These are phyloP conservation scores for Bryoglossum gracile DNA, from an alignment of 495 filamentous ascomycete genomes.

Conservation along the genomic window DNA sequence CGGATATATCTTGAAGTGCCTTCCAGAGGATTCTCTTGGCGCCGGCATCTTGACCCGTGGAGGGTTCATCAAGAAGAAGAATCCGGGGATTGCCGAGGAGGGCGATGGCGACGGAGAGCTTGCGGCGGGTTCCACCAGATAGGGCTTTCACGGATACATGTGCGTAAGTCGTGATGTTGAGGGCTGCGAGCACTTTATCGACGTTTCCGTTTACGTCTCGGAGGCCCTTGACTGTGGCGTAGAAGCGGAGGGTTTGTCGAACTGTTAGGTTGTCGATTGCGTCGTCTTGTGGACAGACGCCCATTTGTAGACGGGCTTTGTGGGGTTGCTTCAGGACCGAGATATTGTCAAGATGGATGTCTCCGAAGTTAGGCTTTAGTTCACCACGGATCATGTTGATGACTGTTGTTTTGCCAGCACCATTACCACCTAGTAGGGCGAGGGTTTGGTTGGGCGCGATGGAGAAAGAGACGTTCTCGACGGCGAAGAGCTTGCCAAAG, in stretches of 20 bases:
- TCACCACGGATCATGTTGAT: constrained; percentile 25
- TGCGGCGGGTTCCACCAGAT: constrained; percentile 43
- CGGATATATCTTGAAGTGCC: constrained; percentile 28
- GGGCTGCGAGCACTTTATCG: constrained; percentile 25
- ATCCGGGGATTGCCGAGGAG: constrained; percentile 39
- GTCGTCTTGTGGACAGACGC: constrained; percentile 24
- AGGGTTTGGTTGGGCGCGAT: constrained; percentile 29
- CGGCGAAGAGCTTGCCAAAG: constrained; percentile 29
- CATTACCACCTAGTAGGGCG: constrained; percentile 30
- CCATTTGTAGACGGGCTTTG: constrained; percentile 18
- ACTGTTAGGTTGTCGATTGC: constrained; percentile 39
- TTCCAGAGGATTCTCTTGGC: constrained; percentile 43
- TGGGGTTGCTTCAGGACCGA: constrained; percentile 16
- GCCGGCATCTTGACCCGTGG: constrained; percentile 41
- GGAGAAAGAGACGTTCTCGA: constrained; percentile 31
- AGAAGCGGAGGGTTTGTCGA: constrained; percentile 41
- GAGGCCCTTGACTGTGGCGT: constrained; percentile 42
- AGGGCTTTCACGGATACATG: constrained; percentile 34
- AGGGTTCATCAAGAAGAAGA: constrained; percentile 42
- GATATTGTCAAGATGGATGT: constrained; percentile 17
- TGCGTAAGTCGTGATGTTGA: constrained; percentile 30
- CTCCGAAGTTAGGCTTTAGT: constrained; percentile 19
- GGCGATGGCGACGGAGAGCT: constrained; percentile 43
- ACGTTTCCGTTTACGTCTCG: constrained; percentile 35
- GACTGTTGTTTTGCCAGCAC: constrained; percentile 23